Evolutionary conservation across 208 protist genomes (phyloP), one percentile per base, ranked within the genome.

Genomic region (Crithidia mellificae): DNA sequence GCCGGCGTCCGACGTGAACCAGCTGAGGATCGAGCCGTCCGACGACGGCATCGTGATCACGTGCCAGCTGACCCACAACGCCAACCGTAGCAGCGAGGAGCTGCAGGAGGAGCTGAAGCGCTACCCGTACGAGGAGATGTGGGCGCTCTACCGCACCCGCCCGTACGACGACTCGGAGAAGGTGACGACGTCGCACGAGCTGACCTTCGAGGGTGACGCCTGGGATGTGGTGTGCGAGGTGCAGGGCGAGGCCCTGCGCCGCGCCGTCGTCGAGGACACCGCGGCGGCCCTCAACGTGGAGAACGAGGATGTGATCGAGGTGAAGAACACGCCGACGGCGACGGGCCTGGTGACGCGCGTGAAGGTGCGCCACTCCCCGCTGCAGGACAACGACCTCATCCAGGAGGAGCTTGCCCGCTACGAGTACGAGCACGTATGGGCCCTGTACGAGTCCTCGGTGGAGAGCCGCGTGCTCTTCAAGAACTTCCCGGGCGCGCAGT

Each of bases 131-230:
- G 64, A 72, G 6, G 53, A 57, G 43, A 54, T 86, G 43, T 84
- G 77, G 77, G 54, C 65, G 24, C 72, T 90, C 39, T 84, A 90
- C 67, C 24, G 54, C 55, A 63, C 57, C 24, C 72, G 72, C 46
- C 76, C 80, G 41, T 80, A 77, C 72, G 82, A 80, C 58, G 54
- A 65, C 32, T 64, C 46, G 25, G 64, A 74, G 55, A 67, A 41
- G 22, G 64, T 86, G 43, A 49, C 57, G 44, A 85, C 84, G 29
- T 57, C 52, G 65, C 80, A 86, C 78, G 68, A 59, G 55, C 39
- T 84, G 19, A 70, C 62, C 67, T 92, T 92, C 63, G 81, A 87
- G 68, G 86, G 86, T 41, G 77, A 72, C 14, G 76, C 84, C 44
- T 93, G 88, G 88, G 76, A 46, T 34, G 76, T 71, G 34, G 66